phyloP scores from a whole-genome alignment of 2,329 filamentous ascomycete genomes.

The Cordyceps cicadae region DNA sequence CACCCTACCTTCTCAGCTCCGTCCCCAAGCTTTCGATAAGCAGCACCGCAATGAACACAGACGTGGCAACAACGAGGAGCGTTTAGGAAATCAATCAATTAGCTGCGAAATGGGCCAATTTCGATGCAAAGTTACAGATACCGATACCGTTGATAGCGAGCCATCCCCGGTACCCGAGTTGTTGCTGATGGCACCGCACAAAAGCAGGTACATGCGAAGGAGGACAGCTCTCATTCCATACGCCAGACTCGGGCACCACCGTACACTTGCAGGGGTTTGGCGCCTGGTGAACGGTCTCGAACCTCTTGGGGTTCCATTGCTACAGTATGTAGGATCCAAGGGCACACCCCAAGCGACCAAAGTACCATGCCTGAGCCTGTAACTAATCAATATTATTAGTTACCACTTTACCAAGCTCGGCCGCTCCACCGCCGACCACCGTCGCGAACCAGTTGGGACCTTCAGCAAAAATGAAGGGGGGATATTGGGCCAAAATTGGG shows the following conservation, averaged over 20 bases:
- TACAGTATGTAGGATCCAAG: background rate
- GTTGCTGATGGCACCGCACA: background rate
- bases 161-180: background rate
- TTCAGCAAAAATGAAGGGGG: background rate
- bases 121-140: background rate
- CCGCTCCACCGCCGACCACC: background rate
- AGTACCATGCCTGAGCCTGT: background rate
- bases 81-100: background rate
- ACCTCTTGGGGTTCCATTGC: background rate
- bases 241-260: background rate
- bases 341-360: background rate
- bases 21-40: background rate
- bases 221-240: background rate
- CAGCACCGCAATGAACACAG: background rate
- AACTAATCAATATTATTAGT: background rate
- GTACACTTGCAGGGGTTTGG: conserved; percentile 1
- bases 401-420: background rate
- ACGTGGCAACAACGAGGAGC: background rate
- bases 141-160: background rate
- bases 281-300: conserved; percentile 7
- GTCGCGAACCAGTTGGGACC: background rate
- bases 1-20: background rate
- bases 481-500: conserved; percentile 5
- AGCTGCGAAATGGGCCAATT: background rate
- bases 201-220: background rate